Evolutionary conservation across 371 early-diverging fungal genomes (phyloP).

Genomic region (Lichtheimia ramosa): DNA sequence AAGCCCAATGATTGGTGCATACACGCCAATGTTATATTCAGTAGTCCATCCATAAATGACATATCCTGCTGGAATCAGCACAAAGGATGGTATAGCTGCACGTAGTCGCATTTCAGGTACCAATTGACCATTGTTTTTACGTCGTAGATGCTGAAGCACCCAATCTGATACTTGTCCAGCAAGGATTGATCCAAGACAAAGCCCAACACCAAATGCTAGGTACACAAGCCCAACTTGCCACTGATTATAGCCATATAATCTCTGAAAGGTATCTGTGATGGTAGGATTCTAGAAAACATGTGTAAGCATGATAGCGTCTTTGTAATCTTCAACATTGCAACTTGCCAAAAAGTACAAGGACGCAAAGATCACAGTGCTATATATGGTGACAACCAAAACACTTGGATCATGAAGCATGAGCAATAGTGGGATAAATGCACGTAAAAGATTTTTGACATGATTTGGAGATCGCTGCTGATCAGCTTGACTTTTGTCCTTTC

Average conservation of each 20-base stretch:
- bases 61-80: conserved; percentile 37
- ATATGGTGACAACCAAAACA: conserved; percentile 23
- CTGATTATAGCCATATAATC: conserved; percentile 29
- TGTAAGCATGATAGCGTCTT: too few relatives aligned
- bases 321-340: background rate
- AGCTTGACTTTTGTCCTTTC: conserved; percentile 4
- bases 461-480: background rate
- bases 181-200: conserved; percentile 43
- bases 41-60: conserved; percentile 44
- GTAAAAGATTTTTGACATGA: background rate
- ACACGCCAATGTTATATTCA: conserved; percentile 19
- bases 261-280: conserved; percentile 38
- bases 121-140: conserved; percentile 8
- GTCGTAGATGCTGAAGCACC: conserved; percentile 29
- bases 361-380: conserved; percentile 30
- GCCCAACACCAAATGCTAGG: conserved; percentile 47
- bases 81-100: conserved; percentile 35
- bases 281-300: conserved; percentile 31
- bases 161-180: conserved; percentile 51
- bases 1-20: conserved; percentile 29
- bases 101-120: conserved; percentile 45
- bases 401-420: conserved; percentile 25
- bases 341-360: conserved; percentile 28
- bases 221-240: conserved; percentile 46
- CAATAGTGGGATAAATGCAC: conserved; percentile 22